A percentile compares a stretch with the other conserved stretches of the same genome.
These are phyloP conservation scores for Theobroma cacao DNA, from an alignment of 345 rosid species.

Conservation along the genomic window DNA sequence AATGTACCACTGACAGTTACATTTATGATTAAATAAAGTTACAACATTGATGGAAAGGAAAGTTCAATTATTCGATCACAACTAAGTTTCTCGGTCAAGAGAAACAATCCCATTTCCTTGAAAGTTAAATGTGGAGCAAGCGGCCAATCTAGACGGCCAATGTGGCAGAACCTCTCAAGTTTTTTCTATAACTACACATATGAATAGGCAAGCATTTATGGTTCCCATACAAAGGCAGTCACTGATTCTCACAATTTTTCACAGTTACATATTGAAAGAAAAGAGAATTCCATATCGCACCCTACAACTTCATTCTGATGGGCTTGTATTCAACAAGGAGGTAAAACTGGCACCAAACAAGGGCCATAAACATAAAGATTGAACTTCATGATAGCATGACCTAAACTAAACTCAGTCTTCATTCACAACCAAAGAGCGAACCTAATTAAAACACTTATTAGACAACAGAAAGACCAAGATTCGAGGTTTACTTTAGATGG, in stretches of 20 bases:
- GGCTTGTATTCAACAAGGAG: neutral
- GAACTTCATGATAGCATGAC: neutral
- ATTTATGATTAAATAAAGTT: neutral
- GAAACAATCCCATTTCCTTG: slow-evolving; percentile 9
- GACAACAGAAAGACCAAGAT: neutral
- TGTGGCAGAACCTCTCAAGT: neutral
- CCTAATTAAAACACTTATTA: neutral
- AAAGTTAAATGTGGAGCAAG: neutral
- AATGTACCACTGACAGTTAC: neutral
- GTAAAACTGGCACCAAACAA: neutral
- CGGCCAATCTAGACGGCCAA: neutral
- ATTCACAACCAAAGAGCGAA: neutral
- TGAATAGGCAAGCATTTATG: neutral
- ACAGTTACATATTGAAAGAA: neutral
- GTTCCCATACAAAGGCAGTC: neutral
- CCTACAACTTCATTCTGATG: neutral
- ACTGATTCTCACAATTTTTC: neutral
- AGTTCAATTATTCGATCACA: neutral
- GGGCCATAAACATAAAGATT: neutral
- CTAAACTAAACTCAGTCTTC: neutral
- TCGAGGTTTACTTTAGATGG: neutral
- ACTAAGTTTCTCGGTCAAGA: neutral
- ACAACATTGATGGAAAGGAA: neutral
- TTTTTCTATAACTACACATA: neutral
- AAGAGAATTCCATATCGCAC: neutral